Base-by-base conservation (phyloP, 495 filamentous ascomycete species). In the Elaphomyces granulatus region DNA sequence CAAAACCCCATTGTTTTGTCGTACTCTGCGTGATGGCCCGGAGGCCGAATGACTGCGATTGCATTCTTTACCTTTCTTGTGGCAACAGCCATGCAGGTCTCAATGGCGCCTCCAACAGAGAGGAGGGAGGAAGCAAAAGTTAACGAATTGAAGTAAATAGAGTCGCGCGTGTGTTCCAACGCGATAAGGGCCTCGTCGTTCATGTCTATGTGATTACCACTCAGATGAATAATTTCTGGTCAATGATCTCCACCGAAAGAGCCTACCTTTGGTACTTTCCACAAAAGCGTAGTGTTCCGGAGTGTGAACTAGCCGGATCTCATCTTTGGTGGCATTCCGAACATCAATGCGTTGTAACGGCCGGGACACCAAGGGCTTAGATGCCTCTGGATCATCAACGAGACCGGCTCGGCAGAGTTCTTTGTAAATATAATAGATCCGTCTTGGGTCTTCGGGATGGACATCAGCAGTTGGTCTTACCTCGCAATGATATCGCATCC, bases 51-150 rank as follows among this genome's bases (percentile, higher is more conserved):
- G 10, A 96, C 77, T 0, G 90, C 90, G 49, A 98, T 87, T 2
- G 83, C 84, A 51, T 98, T 98, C 53, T 87, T 94, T 36, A 94
- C 80, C 21, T 68, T 67, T 7, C 85, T 79, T 8, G 66, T 61
- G 12, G 85, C 78, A 1, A 98, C 87, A 20, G 81, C 78, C 47
- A 84, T 71, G 56, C 86, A 92, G 0, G 87, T 92, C 55, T 98
- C 92, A 43, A 96, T 94, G 6, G 87, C 87, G 18, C 88, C 90
- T 30, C 90, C 90, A n/a, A 81, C 84, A 1, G 88, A 86, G 17
- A 99, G 66, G 10, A 79, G 58, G 0, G 88, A 77, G 23, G 83
- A 82, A n/a, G 71, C 64, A 51, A 79, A 94, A 0, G 87, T 90
- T 44, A 83, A 65, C 17, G 68, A 70, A 45, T 88, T 86, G 45